A percentile compares a stretch with the other conserved stretches of the same genome.
phyloP scores from a whole-genome alignment of 106 monocot species.

The Dendrobium nobile region DNA sequence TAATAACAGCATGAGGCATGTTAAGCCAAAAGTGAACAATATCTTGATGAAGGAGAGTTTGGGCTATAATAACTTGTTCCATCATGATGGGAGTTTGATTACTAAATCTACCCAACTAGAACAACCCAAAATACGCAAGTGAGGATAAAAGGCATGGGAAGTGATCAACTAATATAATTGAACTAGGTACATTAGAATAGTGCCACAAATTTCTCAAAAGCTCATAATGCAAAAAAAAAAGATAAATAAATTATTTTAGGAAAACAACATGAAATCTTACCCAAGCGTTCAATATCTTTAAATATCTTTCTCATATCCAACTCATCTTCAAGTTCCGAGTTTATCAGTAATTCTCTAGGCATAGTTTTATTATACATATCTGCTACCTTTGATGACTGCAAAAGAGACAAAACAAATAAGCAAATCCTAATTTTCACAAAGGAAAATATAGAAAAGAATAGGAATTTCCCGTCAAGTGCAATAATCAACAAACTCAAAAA shows the following conservation, averaged over 20 bases:
- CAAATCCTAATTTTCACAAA: neutral
- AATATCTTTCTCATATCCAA: constrained; percentile 9
- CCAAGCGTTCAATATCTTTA: constrained; percentile 13
- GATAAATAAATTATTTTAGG: neutral
- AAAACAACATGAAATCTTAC: constrained; percentile 1
- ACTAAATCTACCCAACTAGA: too few species aligned
- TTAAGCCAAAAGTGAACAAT: too few species aligned
- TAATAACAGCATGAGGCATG: too few species aligned
- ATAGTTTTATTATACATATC: constrained; percentile 2
- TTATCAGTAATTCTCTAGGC: neutral
- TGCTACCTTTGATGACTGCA: constrained; percentile 5
- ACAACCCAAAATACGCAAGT: too few species aligned
- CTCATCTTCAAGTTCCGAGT: constrained; percentile 3
- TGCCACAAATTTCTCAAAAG: neutral
- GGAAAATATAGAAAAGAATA: neutral
- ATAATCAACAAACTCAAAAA: neutral
- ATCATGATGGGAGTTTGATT: too few species aligned
- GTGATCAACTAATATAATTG: neutral
- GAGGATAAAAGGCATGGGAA: too few species aligned
- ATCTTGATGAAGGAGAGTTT: too few species aligned
- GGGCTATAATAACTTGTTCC: too few species aligned
- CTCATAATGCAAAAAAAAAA: neutral
- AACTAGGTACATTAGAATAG: neutral
- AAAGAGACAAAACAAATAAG: neutral
- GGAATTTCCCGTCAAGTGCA: neutral